Base-by-base conservation (phyloP, 75 land plant species). In the Picea glauca region DNA sequence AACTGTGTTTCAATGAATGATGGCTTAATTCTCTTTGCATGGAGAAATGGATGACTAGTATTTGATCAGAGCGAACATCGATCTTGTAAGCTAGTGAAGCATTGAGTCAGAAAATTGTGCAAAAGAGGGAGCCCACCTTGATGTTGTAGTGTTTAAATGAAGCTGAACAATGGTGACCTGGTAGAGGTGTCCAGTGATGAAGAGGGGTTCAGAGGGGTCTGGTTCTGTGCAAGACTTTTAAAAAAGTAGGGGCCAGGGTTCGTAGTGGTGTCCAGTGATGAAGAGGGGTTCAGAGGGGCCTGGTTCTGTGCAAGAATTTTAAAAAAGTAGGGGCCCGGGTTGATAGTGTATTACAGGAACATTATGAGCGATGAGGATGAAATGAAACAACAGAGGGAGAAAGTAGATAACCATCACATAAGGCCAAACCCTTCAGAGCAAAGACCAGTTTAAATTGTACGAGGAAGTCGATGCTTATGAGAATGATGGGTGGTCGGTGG, bases 401-500 rank as follows among this genome's bases (percentile, higher is more conserved):
- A 68, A 67, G 63, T 80, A 38, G 84, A 85, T 62, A 9, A 17
- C 18, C 43, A 5, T 15, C 82, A 87, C 62, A 75, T 85, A 23
- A 85, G 92, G 75, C 89, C 92, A 2, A 6, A 3, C 20, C 92
- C 92, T 4, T 89, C 56, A 50, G 56, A 50, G 56, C 9, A 50
- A 50, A 50, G 56, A 50, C 11, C 56, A 9, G 56, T 90, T 77
- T 80, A 77, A 62, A 4, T 46, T 58, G 21, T 76, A 72, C 50
- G 87, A 90, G 74, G 87, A 90, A 78, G 89, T 90, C 67, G 92
- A 90, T 81, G 87, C 84, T 40, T 78, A 79, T 33, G 82, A 81
- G 60, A 85, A 87, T 80, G 89, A 87, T 85, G 89, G 84, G 2
- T 90, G 89, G 91, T 87, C 89, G 89, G 88, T 85, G 57, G 88